A percentile compares a stretch with the other conserved stretches of the same genome.
Evolutionary conservation across 2,329 filamentous ascomycete genomes (phyloP).

Genomic region (Aspergillus clavatus): DNA sequence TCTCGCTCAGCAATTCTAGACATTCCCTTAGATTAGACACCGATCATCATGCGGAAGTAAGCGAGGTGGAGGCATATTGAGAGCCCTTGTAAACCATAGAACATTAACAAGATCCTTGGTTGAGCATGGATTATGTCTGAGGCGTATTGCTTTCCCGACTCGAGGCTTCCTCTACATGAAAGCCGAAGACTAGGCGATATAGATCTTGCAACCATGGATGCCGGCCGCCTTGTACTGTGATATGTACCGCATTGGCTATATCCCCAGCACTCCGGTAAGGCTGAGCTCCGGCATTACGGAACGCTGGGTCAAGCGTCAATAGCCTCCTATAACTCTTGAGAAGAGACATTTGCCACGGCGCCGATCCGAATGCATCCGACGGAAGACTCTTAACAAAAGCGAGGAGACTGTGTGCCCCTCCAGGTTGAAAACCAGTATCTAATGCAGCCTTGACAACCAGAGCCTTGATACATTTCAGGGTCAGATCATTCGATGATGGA

Average conservation of each 20-base stretch:
- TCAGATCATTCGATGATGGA: constrained; percentile 62
- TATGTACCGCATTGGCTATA: constrained; percentile 71
- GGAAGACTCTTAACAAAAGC: constrained; percentile 72
- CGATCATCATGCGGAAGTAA: no score
- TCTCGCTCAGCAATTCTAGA: no score
- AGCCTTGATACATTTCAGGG: constrained; percentile 70
- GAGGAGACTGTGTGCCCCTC: constrained; percentile 56
- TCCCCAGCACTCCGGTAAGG: constrained; percentile 57
- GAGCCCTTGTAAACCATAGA: neutral
- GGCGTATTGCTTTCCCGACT: constrained; percentile 56
- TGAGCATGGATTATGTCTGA: constrained; percentile 23
- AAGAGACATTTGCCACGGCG: constrained; percentile 65
- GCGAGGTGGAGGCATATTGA: neutral
- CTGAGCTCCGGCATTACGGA: constrained; percentile 44
- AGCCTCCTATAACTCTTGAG: constrained; percentile 76
- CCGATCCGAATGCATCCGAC: constrained; percentile 70
- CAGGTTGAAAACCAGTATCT: constrained; percentile 72
- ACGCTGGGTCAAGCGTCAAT: constrained; percentile 66
- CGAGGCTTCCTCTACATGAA: constrained; percentile 72
- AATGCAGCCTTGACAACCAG: constrained; percentile 80
- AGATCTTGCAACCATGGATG: constrained; percentile 78
- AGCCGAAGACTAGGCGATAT: constrained; percentile 79
- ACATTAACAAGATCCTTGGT: neutral
- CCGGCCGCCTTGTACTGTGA: constrained; percentile 67
- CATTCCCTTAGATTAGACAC: no score